Base-by-base conservation (phyloP, 2,329 filamentous ascomycete genomes). In the Leptographium lundbergii region DNA sequence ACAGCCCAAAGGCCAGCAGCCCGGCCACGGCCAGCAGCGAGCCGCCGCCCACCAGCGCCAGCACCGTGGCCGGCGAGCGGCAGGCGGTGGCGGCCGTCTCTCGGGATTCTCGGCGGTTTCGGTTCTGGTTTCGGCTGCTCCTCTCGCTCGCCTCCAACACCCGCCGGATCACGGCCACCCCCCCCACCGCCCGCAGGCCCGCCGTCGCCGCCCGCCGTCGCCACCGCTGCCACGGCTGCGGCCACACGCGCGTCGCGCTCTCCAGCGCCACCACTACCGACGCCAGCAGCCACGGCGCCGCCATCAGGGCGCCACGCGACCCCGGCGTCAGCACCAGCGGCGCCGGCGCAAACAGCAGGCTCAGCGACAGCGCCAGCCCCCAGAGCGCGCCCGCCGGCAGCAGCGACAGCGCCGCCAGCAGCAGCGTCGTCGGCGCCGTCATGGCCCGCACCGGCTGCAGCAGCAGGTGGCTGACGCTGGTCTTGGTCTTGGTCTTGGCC, bases 381-480 rank as follows among this genome's bases (percentile, higher is more conserved):
- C 79, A 81, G 11, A 82, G 71, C 0, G 73, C 67, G 13, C 73
- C 72, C 51, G 72, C 68, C 0, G 80, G 76, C 1, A 82, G 69
- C 27, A 76, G 66, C 0, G 77, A 73, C 1, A 75, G 68, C 6
- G 75, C 59, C 27, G 76, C 73, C 17, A 80, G 70, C 1, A 82
- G 70, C 17, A 72, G 57, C 0, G 77, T 77, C 0, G 77, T 79
- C 1, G 80, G 80, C 0, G 80, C 76, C 17, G 72, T 62, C 57
- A 79, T 67, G 9, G 78, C 77, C 6, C 77, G 73, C 0, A 77
- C 72, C 0, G 72, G 72, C 58, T 81, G 76, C n/a, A 78, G 66
- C 19, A 76, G 65, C 2, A 69, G 66, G 4, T 63, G 56, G 2
- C 66, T 22, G 60, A 71, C 66, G 39, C 69, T 60, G 9, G 58